Conservation (phyloP, 371 early-diverging fungal species). For the Mucor lusitanicus region DNA sequence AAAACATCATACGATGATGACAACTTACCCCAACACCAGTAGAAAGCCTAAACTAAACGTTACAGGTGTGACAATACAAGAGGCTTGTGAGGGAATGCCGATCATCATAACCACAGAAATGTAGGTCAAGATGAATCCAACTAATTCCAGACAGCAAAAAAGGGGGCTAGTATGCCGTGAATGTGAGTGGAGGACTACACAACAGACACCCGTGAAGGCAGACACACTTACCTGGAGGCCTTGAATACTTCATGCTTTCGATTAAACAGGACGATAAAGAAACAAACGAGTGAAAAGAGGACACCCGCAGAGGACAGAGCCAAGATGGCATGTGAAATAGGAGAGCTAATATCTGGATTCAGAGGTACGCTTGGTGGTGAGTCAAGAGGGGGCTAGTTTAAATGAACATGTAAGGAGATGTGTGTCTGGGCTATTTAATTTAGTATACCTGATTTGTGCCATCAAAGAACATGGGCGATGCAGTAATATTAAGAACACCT, state of each 20-base stretch:
- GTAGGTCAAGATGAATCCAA: conserved; percentile 59
- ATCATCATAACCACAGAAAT: conserved; percentile 51
- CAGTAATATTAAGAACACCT: conserved; percentile 45
- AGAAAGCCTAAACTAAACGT: conserved; percentile 57
- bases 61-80: conserved; percentile 53
- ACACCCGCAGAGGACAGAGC: conserved; percentile 41
- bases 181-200: too few relatives aligned
- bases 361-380: conserved; percentile 52
- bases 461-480: conserved; percentile 54
- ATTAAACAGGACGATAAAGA: conserved; percentile 36
- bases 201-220: too few relatives aligned
- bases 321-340: conserved; percentile 47
- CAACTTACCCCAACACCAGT: conserved; percentile 50
- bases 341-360: conserved; percentile 51
- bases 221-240: conserved; percentile 58
- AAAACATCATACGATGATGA: background rate
- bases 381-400: conserved; percentile 48
- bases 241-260: conserved; percentile 58
- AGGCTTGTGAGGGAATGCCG: conserved; percentile 45
- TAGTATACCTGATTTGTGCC: conserved; percentile 42
- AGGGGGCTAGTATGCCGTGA: conserved; percentile 39
- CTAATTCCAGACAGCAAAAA: conserved; percentile 59
- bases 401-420: background rate
- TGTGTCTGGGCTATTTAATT: background rate
- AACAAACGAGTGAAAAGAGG: conserved; percentile 33